Evolutionary conservation across 768 basidiomycete genomes (phyloP).

Genomic region (Asterophora lycoperdoides): DNA sequence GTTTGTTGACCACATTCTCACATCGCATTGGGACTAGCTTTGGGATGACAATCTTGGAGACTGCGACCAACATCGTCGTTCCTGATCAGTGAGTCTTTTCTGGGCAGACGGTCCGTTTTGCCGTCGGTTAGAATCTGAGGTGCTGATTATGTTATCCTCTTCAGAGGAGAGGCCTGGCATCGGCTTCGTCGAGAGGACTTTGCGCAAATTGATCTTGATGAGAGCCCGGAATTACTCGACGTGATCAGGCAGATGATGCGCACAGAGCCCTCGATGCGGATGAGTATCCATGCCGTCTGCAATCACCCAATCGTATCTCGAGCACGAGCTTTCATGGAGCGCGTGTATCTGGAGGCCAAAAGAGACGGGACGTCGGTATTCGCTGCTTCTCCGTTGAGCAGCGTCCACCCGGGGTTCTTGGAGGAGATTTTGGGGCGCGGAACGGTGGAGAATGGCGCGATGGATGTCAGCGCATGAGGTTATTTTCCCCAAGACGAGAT

Average conservation of each 20-base stretch:
- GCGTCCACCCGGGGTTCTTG: slow-evolving; percentile 60
- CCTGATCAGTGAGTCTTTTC: slow-evolving; percentile 81
- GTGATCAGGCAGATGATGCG: slow-evolving; percentile 79
- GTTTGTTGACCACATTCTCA: slow-evolving; percentile 33
- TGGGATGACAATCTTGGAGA: slow-evolving; percentile 94
- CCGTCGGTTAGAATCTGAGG: slow-evolving; percentile 12
- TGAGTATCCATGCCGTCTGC: slow-evolving; percentile 53
- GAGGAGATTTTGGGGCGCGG: slow-evolving; percentile 49
- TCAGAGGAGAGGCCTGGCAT: slow-evolving; percentile 92
- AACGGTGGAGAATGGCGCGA: slow-evolving; percentile 22
- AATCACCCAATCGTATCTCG: slow-evolving; percentile 61
- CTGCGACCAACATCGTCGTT: slow-evolving; percentile 92
- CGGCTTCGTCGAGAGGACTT: slow-evolving; percentile 89
- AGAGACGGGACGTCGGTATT: slow-evolving; percentile 40
- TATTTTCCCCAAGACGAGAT: slow-evolving; percentile 9
- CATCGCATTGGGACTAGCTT: slow-evolving; percentile 53
- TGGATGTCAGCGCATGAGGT: slow-evolving; percentile 38
- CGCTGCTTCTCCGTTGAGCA: slow-evolving; percentile 56
- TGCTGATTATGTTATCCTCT: slow-evolving; percentile 26
- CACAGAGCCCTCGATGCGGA: slow-evolving; percentile 57
- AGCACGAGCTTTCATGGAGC: slow-evolving; percentile 62
- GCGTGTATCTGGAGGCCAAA: slow-evolving; percentile 32
- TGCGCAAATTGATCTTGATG: slow-evolving; percentile 70
- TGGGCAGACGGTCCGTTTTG: slow-evolving; percentile 14
- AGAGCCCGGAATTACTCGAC: slow-evolving; percentile 59